phyloP scores from a whole-genome alignment of 1,284 basidiomycete species.

The Microbotryomycetes sp. region DNA sequence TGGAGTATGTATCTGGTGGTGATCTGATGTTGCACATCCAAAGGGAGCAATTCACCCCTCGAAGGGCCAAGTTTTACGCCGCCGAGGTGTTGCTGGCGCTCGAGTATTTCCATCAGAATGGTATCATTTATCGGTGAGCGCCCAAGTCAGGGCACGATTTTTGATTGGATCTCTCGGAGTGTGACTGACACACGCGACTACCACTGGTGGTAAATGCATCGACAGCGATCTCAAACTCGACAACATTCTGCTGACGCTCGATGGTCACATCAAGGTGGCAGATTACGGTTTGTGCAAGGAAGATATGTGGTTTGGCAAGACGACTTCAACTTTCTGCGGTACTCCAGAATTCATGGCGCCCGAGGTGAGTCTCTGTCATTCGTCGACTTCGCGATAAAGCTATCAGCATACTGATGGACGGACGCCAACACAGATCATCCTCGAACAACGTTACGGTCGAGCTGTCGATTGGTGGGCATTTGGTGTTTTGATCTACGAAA shows the following conservation, averaged over 20 bases:
- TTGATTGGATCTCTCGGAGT: not conserved
- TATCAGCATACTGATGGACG: not conserved
- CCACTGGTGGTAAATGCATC: slow-evolving; percentile 2
- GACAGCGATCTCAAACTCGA: slow-evolving; percentile 91
- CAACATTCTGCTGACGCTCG: slow-evolving; percentile 93
- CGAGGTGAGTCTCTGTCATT: slow-evolving; percentile 55
- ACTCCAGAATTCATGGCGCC: slow-evolving; percentile 99
- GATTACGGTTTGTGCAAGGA: slow-evolving; percentile 99
- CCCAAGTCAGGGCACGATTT: too few relatives aligned
- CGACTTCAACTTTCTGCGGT: slow-evolving; percentile 99
- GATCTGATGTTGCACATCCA: slow-evolving; percentile 79
- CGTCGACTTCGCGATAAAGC: not conserved
- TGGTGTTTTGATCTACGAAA: slow-evolving; percentile 96
- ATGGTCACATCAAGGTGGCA: slow-evolving; percentile 97
- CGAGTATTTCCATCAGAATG: slow-evolving; percentile 97
- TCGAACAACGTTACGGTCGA: slow-evolving; percentile 95
- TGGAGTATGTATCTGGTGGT: slow-evolving; percentile 57
- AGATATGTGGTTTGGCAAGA: slow-evolving; percentile 94
- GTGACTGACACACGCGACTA: slow-evolving; percentile 2
- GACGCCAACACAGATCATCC: slow-evolving; percentile 61
- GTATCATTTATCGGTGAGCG: slow-evolving; percentile 80
- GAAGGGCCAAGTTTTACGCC: slow-evolving; percentile 94
- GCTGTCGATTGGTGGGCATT: slow-evolving; percentile 99
- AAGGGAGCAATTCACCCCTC: slow-evolving; percentile 69
- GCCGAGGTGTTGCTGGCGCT: slow-evolving; percentile 94